Evolutionary conservation across 148 eudicot genomes (phyloP).

Genomic region (Euryodendron excelsum): DNA sequence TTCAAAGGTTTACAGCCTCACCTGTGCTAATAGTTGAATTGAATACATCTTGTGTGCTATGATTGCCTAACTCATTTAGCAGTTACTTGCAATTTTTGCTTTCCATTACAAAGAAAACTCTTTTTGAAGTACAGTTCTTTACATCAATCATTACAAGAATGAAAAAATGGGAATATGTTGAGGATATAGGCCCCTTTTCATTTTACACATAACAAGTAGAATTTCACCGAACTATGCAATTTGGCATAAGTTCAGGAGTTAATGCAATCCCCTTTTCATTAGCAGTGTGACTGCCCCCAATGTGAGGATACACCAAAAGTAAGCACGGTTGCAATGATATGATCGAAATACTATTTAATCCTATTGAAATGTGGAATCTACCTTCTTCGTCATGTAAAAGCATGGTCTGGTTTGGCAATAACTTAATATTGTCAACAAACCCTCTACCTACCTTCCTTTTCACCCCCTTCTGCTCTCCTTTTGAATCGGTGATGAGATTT

Average conservation of each 20-base stretch:
- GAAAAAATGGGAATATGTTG: neutral
- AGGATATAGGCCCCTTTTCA: neutral
- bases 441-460: neutral
- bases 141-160: neutral
- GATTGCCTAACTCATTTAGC: neutral
- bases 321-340: neutral
- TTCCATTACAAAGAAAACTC: neutral
- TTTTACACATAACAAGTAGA: neutral
- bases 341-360: neutral
- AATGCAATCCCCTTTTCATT: neutral
- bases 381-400: neutral
- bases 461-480: neutral
- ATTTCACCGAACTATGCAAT: neutral
- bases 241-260: neutral
- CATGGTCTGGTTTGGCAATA: neutral
- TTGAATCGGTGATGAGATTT: neutral
- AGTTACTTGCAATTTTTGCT: slow-evolving; percentile 6
- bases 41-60: neutral
- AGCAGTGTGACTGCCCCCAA: neutral
- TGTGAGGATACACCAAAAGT: neutral
- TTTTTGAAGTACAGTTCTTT: neutral
- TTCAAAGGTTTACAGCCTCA: slow-evolving; percentile 58
- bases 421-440: neutral
- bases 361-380: neutral
- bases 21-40: neutral